Conservation (phyloP, 108 stramenopile species). For the Cyclotella sp. region DNA sequence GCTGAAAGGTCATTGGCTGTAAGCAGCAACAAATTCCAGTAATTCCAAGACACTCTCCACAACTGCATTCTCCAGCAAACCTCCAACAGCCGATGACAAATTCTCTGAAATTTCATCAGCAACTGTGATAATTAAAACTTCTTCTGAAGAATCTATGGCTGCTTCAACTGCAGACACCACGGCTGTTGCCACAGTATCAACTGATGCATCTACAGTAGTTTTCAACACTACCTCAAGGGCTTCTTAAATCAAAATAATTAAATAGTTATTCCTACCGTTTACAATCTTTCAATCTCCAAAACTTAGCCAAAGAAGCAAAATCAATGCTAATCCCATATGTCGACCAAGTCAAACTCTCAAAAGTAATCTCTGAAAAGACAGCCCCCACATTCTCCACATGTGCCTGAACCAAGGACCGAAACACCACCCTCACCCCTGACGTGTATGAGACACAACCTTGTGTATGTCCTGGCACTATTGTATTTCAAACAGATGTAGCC, state of each 20-base stretch:
- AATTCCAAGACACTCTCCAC: conserved; percentile 6
- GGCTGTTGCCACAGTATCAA: background rate
- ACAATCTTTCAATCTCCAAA: background rate
- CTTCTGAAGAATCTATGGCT: background rate
- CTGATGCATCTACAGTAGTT: conserved; percentile 4
- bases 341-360: conserved; percentile 20
- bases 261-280: no score
- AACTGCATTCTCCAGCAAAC: background rate
- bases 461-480: conserved; percentile 4
- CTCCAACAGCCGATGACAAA: conserved; percentile 13
- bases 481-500: conserved; percentile 24
- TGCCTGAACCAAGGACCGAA: conserved; percentile 41
- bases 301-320: background rate
- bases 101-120: conserved; percentile 16
- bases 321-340: conserved; percentile 6
- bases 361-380: conserved; percentile 7
- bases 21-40: background rate
- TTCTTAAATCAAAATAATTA: background rate
- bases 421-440: conserved; percentile 32
- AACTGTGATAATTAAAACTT: background rate
- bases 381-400: conserved; percentile 28
- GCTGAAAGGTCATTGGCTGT: background rate
- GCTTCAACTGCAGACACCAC: conserved; percentile 9
- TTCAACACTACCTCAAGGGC: background rate
- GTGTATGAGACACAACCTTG: conserved; percentile 23